These are phyloP conservation scores for Lumnitzera littorea DNA, from an alignment of 345 rosid species.

Conservation along the genomic window DNA sequence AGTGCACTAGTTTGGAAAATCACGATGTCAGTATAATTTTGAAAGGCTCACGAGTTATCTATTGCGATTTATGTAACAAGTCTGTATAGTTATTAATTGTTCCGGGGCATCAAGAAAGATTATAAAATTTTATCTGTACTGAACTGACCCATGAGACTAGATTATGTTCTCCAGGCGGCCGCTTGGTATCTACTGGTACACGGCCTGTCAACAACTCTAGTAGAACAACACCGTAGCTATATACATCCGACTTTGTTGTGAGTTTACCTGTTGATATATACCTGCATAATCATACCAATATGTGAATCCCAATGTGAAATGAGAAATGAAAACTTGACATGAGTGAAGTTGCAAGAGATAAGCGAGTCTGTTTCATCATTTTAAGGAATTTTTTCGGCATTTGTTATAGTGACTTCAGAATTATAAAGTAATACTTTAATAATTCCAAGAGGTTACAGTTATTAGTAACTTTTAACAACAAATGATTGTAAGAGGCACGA, in stretches of 20 bases:
- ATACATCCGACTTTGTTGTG: slow-evolving; percentile 88
- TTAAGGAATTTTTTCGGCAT: too few species aligned
- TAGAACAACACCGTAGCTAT: slow-evolving; percentile 79
- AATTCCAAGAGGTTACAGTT: too few species aligned
- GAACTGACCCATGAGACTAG: slow-evolving; percentile 81
- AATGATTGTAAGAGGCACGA: too few species aligned
- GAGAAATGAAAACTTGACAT: background rate
- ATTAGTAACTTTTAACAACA: too few species aligned
- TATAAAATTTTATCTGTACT: background rate
- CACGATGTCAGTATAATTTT: too few species aligned
- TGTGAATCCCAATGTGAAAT: background rate
- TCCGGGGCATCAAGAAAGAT: background rate
- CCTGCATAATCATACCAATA: slow-evolving; percentile 25
- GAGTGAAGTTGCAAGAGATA: background rate
- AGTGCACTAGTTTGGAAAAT: too few species aligned
- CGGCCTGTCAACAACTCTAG: slow-evolving; percentile 85
- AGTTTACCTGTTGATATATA: slow-evolving; percentile 83
- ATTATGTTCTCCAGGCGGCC: slow-evolving; percentile 74
- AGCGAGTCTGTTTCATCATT: too few species aligned
- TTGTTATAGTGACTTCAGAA: too few species aligned
- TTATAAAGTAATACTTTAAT: too few species aligned
- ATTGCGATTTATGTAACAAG: too few species aligned
- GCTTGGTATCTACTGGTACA: slow-evolving; percentile 52
- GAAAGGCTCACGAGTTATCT: too few species aligned
- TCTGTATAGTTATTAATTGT: too few species aligned